Evolutionary conservation across 1,284 basidiomycete genomes (phyloP).

Genomic region (Ganoderma sinense): DNA sequence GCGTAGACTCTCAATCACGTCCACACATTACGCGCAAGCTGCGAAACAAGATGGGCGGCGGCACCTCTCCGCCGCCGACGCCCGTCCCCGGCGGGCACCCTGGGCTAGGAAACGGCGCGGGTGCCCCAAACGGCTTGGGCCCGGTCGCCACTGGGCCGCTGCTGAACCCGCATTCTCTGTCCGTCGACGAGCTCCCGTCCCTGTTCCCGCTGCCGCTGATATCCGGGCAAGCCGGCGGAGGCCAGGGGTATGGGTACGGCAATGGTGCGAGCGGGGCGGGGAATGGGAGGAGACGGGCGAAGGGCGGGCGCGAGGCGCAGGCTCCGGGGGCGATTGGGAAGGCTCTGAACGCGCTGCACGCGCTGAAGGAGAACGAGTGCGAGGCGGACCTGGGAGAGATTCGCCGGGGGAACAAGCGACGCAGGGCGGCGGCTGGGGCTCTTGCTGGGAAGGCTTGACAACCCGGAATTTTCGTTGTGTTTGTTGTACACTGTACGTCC

Average conservation of each 20-base stretch:
- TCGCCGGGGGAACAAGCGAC: conserved; percentile 72
- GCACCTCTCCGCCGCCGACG: conserved; percentile 67
- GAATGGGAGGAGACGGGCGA: conserved; percentile 61
- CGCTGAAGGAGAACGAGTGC: conserved; percentile 66
- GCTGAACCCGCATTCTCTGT: conserved; percentile 79
- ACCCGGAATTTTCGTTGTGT: neutral
- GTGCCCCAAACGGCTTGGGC: conserved; percentile 47
- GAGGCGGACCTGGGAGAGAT: conserved; percentile 81
- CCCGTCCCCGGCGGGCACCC: conserved; percentile 48
- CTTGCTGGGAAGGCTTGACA: conserved; percentile 36
- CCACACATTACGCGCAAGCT: conserved; percentile 84
- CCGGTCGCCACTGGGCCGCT: conserved; percentile 72
- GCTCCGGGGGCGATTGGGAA: conserved; percentile 70
- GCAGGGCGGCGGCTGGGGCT: conserved; percentile 56
- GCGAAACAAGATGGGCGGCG: conserved; percentile 70
- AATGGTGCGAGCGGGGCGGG: conserved; percentile 46
- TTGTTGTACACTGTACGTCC: conserved; percentile 15
- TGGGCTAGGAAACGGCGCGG: conserved; percentile 43
- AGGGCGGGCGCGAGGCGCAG: conserved; percentile 55
- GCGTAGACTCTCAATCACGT: conserved; percentile 75
- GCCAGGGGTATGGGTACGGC: conserved; percentile 44
- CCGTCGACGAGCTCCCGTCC: conserved; percentile 83
- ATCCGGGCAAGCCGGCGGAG: conserved; percentile 42
- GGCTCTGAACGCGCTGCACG: conserved; percentile 50
- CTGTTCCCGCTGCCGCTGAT: conserved; percentile 82